Conservation (phyloP, 1,284 basidiomycete species). For the Ustilago bromivora region DNA sequence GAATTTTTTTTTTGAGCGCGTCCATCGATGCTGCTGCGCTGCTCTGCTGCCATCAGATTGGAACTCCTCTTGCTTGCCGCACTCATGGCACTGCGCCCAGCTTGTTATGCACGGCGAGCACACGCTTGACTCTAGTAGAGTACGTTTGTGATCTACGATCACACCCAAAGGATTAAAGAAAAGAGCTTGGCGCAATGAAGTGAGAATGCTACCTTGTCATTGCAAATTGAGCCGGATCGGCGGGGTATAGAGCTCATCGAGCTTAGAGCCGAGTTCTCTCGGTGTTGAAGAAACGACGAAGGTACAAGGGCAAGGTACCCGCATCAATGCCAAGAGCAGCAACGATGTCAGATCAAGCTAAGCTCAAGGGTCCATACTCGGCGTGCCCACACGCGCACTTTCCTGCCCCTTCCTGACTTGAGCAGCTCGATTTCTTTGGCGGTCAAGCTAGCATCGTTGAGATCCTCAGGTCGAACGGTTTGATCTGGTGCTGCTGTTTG, state of each 20-base stretch:
- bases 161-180: neutral
- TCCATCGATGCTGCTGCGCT: neutral
- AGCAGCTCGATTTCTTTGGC: conserved; percentile 60
- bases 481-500: conserved; percentile 8
- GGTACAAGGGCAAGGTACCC: no score
- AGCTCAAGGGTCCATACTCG: conserved; percentile 99
- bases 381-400: conserved; percentile 83
- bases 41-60: neutral
- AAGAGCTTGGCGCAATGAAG: neutral
- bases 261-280: conserved; percentile 15
- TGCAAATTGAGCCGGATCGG: neutral
- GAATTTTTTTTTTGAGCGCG: conserved; percentile 6
- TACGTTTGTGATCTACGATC: no score
- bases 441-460: conserved; percentile 56
- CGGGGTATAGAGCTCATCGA: conserved; percentile 33
- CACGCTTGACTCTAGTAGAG: no score
- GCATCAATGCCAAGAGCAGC: neutral
- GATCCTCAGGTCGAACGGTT: conserved; percentile 13
- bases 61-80: neutral
- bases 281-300: neutral
- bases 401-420: conserved; percentile 59
- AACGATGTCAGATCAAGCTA: conserved; percentile 77
- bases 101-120: neutral
- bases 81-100: neutral
- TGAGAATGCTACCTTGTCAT: neutral